Percentiles rank a stretch among this genome's conserved stretches.
Evolutionary conservation across 306 rosid genomes (phyloP).

Genomic region (Cicer bijugum): DNA sequence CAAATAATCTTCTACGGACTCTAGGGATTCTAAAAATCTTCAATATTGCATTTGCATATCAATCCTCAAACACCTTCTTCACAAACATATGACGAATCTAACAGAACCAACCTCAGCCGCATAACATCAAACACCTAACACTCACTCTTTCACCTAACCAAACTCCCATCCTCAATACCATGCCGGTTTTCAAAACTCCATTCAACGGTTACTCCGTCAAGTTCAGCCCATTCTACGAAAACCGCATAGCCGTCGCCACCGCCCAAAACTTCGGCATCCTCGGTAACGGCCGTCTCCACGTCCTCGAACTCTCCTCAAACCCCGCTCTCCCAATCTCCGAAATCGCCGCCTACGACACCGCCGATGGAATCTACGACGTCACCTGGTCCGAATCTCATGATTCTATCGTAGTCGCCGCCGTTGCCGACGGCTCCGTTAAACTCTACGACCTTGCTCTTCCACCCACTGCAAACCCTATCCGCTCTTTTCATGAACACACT

Average conservation of each 20-base stretch:
- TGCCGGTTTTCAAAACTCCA: slow-evolving; percentile 91
- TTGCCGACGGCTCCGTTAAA: no score
- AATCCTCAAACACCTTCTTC: no score
- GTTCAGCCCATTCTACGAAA: slow-evolving; percentile 95
- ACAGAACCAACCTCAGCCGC: neutral
- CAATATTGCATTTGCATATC: neutral
- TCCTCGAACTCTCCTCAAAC: slow-evolving; percentile 66
- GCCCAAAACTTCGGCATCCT: slow-evolving; percentile 95
- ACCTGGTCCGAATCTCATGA: slow-evolving; percentile 89
- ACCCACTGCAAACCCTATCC: no score
- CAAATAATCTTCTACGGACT: neutral
- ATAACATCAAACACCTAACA: neutral
- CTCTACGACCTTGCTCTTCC: no score
- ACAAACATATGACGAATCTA: neutral
- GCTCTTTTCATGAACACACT: no score
- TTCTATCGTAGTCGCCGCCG: no score
- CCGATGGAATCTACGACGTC: slow-evolving; percentile 89
- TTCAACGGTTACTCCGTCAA: slow-evolving; percentile 96
- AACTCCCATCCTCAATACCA: slow-evolving; percentile 29
- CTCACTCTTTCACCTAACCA: neutral
- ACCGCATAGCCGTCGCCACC: slow-evolving; percentile 93
- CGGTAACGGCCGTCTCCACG: slow-evolving; percentile 92
- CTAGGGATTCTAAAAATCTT: neutral
- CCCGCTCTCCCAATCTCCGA: slow-evolving; percentile 62
- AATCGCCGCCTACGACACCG: slow-evolving; percentile 75